Evolutionary conservation across 352 stramenopile genomes (phyloP).

Genomic region (Phytophthora crassamura): DNA sequence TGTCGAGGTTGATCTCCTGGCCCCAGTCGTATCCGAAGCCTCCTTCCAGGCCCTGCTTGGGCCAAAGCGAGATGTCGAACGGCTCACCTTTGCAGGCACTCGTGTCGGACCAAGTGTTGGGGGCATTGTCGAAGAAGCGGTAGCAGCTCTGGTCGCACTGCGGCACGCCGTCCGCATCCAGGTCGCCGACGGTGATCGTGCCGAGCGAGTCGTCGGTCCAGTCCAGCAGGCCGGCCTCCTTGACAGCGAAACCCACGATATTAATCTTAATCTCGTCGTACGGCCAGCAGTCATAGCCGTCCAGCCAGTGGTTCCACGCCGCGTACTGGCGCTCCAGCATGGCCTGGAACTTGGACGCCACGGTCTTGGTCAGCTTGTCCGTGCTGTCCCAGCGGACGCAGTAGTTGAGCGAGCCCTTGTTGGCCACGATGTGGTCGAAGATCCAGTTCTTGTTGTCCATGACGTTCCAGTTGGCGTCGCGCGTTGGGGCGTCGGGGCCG

Average conservation of each 20-base stretch:
- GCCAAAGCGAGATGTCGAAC: constrained; percentile 49
- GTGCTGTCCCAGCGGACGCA: constrained; percentile 51
- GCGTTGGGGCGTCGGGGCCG: constrained; percentile 12
- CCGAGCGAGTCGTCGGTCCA: constrained; percentile 31
- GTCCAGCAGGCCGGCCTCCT: constrained; percentile 13
- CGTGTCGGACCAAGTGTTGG: constrained; percentile 26
- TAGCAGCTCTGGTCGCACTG: constrained; percentile 43
- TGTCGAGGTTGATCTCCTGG: constrained; percentile 35
- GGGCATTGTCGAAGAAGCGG: constrained; percentile 39
- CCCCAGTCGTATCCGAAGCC: constrained; percentile 29
- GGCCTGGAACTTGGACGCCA: constrained; percentile 43
- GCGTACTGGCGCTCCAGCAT: constrained; percentile 50
- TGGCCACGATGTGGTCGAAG: constrained; percentile 50
- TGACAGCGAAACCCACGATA: constrained; percentile 27
- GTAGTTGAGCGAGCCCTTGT: constrained; percentile 52
- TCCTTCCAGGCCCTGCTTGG: constrained; percentile 32
- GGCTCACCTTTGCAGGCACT: constrained; percentile 35
- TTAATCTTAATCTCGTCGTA: constrained; percentile 33
- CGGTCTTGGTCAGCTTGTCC: constrained; percentile 39
- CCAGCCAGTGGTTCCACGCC: constrained; percentile 47
- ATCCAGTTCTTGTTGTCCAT: constrained; percentile 41
- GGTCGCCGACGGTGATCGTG: constrained; percentile 34
- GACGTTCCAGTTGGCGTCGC: constrained; percentile 15
- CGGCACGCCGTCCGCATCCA: constrained; percentile 37
- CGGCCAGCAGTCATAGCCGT: constrained; percentile 30